A percentile compares a stretch with the other conserved stretches of the same genome.
Conservation (phyloP, 2,329 filamentous ascomycete genomes). For the Ascochyta fabae region DNA sequence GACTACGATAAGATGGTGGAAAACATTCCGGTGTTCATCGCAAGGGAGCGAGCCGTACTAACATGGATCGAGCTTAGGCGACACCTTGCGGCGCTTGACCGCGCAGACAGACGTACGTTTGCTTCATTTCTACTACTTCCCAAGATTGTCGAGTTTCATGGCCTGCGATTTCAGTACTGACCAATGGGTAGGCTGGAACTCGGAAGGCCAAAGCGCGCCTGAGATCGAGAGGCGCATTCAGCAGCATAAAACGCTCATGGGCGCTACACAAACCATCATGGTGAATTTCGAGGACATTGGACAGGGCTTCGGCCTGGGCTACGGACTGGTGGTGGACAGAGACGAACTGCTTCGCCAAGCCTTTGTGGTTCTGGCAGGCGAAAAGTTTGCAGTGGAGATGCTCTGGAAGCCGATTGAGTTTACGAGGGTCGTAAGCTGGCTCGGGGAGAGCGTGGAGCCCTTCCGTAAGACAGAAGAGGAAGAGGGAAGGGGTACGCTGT, state of each 20-base stretch:
- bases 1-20: constrained; percentile 36
- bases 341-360: constrained; percentile 45
- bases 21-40: constrained; percentile 40
- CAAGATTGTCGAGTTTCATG: background rate
- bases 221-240: constrained; percentile 43
- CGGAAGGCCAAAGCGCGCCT: constrained; percentile 34
- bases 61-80: constrained; percentile 46
- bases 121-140: constrained; percentile 2
- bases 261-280: constrained; percentile 40
- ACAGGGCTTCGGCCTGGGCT: constrained; percentile 30
- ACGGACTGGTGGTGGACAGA: constrained; percentile 27
- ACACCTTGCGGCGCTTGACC: constrained; percentile 43
- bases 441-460: constrained; percentile 35
- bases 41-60: constrained; percentile 42
- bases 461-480: constrained; percentile 39
- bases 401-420: constrained; percentile 43
- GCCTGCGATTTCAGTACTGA: constrained; percentile 12
- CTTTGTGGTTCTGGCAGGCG: constrained; percentile 41
- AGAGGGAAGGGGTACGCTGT: constrained; percentile 34
- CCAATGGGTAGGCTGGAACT: constrained; percentile 36
- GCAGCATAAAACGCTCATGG: constrained; percentile 44
- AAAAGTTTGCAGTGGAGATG: constrained; percentile 41
- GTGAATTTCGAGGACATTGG: constrained; percentile 41
- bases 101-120: constrained; percentile 42
- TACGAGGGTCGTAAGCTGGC: constrained; percentile 37